Conservation (phyloP, 2,329 filamentous ascomycete species). For the Herpotrichia juniperi region DNA sequence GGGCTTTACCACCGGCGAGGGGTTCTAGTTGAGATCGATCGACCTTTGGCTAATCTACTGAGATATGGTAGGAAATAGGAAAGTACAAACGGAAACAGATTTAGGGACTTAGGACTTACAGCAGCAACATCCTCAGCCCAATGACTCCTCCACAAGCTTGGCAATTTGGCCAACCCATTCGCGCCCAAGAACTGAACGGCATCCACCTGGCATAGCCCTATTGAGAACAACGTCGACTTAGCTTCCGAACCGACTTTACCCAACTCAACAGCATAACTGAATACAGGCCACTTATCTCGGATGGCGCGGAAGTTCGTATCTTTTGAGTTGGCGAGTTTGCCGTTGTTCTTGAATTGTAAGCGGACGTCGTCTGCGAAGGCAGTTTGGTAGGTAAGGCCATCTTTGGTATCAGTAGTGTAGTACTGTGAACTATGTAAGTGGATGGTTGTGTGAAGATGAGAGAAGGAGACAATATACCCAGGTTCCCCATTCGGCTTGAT, state of each 20-base stretch:
- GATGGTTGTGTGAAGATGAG: neutral
- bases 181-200: conserved; percentile 58
- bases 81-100: no score
- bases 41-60: no score
- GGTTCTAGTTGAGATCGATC: no score
- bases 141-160: conserved; percentile 58
- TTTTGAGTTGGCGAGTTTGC: conserved; percentile 52
- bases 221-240: conserved; percentile 54
- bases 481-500: conserved; percentile 60
- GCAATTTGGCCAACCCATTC: conserved; percentile 45
- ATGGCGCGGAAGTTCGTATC: conserved; percentile 59
- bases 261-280: conserved; percentile 59
- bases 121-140: conserved; percentile 53
- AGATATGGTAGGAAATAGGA: no score
- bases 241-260: conserved; percentile 49
- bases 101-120: no score
- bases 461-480: conserved; percentile 34
- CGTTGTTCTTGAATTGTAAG: conserved; percentile 50
- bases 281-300: conserved; percentile 57
- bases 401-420: conserved; percentile 54
- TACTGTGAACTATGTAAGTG: conserved; percentile 44
- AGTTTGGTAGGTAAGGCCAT: conserved; percentile 54
- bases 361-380: conserved; percentile 56
- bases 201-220: conserved; percentile 57
- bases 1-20: no score